A percentile compares a stretch with the other conserved stretches of the same genome.
These are phyloP conservation scores for Pontederia crassipes DNA, from an alignment of 176 grass and related monocot species.

Conservation along the genomic window DNA sequence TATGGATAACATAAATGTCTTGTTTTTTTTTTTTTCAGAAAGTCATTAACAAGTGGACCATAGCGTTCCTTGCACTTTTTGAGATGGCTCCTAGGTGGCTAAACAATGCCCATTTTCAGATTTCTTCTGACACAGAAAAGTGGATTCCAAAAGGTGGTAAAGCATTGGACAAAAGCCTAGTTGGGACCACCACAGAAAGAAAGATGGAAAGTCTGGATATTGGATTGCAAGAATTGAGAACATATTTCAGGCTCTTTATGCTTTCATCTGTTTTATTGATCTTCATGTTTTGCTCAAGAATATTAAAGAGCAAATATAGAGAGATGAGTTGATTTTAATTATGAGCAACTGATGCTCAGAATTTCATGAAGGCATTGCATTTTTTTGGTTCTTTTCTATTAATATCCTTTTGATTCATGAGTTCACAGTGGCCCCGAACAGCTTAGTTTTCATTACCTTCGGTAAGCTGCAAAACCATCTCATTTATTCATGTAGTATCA, in stretches of 20 bases:
- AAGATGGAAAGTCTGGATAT: slow-evolving; percentile 75
- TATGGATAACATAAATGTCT: background rate
- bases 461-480: too few relatives aligned
- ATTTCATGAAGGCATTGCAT: background rate
- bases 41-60: slow-evolving; percentile 70
- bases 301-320: slow-evolving; percentile 69
- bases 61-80: slow-evolving; percentile 77
- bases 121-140: slow-evolving; percentile 24
- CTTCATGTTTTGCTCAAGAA: slow-evolving; percentile 98
- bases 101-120: slow-evolving; percentile 13
- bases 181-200: slow-evolving; percentile 15
- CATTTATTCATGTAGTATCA: too few relatives aligned
- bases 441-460: too few relatives aligned
- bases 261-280: slow-evolving; percentile 73
- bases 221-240: slow-evolving; percentile 87
- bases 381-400: too few relatives aligned
- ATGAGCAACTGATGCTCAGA: background rate
- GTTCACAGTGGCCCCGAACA: too few relatives aligned
- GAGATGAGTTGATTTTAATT: slow-evolving; percentile 14
- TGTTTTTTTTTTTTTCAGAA: slow-evolving; percentile 37
- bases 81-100: slow-evolving; percentile 46
- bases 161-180: slow-evolving; percentile 22
- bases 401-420: too few relatives aligned
- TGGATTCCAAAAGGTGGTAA: slow-evolving; percentile 24
- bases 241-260: slow-evolving; percentile 85